phyloP scores from a whole-genome alignment of 371 early-diverging fungal species.

The Syncephalastrum monosporum region DNA sequence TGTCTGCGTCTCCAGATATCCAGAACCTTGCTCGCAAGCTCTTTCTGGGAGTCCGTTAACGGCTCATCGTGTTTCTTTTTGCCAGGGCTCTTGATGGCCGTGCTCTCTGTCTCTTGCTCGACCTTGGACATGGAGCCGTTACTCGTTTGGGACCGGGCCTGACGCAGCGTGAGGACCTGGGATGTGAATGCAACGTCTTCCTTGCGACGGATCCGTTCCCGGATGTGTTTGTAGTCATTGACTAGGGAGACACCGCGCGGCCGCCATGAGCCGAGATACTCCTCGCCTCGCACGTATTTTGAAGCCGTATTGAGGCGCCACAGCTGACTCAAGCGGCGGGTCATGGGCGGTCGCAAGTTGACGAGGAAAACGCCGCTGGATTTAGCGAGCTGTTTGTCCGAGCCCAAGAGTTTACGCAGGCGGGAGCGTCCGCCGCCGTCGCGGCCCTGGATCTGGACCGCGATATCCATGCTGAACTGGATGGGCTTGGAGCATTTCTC shows the following conservation, averaged over 20 bases:
- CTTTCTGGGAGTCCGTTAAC: constrained; percentile 10
- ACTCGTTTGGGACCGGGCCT: constrained; percentile 16
- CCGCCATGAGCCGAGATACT: constrained; percentile 73
- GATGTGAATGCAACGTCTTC: constrained; percentile 16
- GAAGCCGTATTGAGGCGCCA: constrained; percentile 76
- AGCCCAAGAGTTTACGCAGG: constrained; percentile 24
- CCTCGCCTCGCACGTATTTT: constrained; percentile 86
- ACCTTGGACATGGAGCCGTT: constrained; percentile 14
- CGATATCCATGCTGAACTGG: constrained; percentile 62
- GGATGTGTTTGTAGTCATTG: constrained; percentile 54
- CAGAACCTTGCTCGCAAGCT: constrained; percentile 39
- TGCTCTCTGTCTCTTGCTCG: constrained; percentile 6
- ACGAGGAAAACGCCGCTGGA: constrained; percentile 53
- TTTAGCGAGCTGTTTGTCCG: constrained; percentile 41
- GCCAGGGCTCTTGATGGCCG: background rate
- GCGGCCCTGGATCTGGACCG: constrained; percentile 56
- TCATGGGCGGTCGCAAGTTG: constrained; percentile 55
- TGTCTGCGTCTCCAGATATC: constrained; percentile 50
- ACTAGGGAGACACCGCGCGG: constrained; percentile 75
- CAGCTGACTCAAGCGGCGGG: constrained; percentile 55
- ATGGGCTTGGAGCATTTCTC: constrained; percentile 60
- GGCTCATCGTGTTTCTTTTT: background rate
- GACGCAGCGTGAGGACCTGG: constrained; percentile 14
- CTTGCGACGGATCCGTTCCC: constrained; percentile 32
- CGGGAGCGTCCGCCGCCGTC: constrained; percentile 49